Evolutionary conservation across 1,284 basidiomycete genomes (phyloP).

Genomic region (Rhodotorula sp.): DNA sequence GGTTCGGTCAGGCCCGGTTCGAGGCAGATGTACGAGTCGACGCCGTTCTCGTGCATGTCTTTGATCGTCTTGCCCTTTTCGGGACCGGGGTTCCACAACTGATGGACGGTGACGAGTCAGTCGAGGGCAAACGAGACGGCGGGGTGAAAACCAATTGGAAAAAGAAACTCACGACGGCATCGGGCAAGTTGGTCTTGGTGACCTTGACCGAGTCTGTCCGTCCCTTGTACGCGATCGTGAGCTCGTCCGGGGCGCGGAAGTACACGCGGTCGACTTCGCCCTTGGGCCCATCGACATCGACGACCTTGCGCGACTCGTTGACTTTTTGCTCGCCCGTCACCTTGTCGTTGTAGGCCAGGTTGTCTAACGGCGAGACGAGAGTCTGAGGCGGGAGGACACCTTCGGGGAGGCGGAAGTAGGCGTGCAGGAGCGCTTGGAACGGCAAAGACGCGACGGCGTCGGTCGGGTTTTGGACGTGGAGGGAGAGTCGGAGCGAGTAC

Average conservation of each 20-base stretch:
- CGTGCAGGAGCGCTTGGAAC: constrained; percentile 52
- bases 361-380: constrained; percentile 37
- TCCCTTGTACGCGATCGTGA: constrained; percentile 22
- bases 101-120: neutral
- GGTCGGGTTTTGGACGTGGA: constrained; percentile 29
- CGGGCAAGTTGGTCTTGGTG: constrained; percentile 8
- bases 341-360: constrained; percentile 44
- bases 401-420: constrained; percentile 48
- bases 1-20: constrained; percentile 45
- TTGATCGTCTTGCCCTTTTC: constrained; percentile 47
- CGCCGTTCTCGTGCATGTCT: constrained; percentile 50
- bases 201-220: constrained; percentile 22
- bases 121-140: neutral
- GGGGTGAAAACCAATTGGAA: neutral
- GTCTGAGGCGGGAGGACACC: constrained; percentile 32
- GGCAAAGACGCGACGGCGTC: constrained; percentile 36
- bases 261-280: constrained; percentile 47
- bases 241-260: constrained; percentile 37
- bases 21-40: constrained; percentile 50
- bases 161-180: constrained; percentile 8
- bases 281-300: constrained; percentile 40
- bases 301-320: constrained; percentile 29
- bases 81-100: constrained; percentile 51
- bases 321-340: constrained; percentile 23
- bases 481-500: constrained; percentile 15